Evolutionary conservation across 495 filamentous ascomycete species (phyloP).

Genomic region (Trichoderma orchidacearum): DNA sequence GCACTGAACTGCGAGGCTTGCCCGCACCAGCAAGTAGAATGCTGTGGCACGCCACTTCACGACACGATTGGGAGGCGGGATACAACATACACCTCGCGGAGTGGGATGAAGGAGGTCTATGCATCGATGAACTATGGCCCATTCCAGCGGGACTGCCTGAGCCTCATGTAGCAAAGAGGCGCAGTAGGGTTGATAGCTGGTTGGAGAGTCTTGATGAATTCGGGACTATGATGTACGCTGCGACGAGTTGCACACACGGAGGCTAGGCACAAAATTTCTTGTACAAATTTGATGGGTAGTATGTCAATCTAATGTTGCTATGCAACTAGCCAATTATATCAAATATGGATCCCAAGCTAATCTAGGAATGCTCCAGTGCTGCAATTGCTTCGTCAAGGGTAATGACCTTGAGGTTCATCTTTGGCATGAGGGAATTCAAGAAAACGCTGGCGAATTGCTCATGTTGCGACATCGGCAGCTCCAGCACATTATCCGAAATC

Average conservation of each 20-base stretch:
- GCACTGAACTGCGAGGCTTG: conserved; percentile 25
- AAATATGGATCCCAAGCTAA: no score
- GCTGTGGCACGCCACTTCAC: conserved; percentile 21
- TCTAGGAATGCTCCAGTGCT: not conserved
- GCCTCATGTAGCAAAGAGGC: conserved; percentile 11
- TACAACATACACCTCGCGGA: conserved; percentile 28
- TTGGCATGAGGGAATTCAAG: not conserved
- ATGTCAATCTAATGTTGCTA: no score
- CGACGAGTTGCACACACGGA: conserved; percentile 28
- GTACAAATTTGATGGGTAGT: no score
- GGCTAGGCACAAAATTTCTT: not conserved
- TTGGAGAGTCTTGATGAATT: conserved; percentile 31
- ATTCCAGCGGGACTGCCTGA: conserved; percentile 15
- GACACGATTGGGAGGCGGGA: conserved; percentile 23
- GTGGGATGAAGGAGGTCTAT: conserved; percentile 21
- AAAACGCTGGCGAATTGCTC: not conserved
- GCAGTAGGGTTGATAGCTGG: conserved; percentile 26
- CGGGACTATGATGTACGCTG: conserved; percentile 34
- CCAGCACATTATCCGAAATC: conserved; percentile 9
- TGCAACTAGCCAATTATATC: no score
- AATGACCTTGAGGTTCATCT: not conserved
- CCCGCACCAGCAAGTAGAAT: conserved; percentile 20
- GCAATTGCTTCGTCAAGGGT: not conserved
- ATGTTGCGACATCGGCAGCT: not conserved
- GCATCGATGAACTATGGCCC: conserved; percentile 34